phyloP scores from a whole-genome alignment of 495 filamentous ascomycete species.

The Bacidia gigantensis region DNA sequence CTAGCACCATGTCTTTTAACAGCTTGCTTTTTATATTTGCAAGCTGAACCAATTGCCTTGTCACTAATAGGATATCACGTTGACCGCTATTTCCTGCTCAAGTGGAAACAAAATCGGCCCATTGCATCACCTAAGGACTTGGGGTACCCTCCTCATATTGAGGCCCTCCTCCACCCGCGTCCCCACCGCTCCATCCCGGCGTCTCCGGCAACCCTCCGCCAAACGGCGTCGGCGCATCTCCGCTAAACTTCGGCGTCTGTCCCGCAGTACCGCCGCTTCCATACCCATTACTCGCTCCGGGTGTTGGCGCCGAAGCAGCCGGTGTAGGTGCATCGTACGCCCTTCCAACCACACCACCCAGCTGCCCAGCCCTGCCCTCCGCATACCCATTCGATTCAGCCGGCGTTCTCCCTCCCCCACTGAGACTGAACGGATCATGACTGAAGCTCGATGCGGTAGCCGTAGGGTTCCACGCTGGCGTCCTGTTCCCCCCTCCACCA shows the following conservation, averaged over 20 bases:
- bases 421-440: slow-evolving; percentile 22
- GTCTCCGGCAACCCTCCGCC: slow-evolving; percentile 55
- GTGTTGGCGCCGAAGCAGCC: slow-evolving; percentile 36
- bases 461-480: slow-evolving; percentile 37
- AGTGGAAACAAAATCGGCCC: neutral
- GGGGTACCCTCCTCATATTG: slow-evolving; percentile 42
- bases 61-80: no score
- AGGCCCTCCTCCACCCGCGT: slow-evolving; percentile 37
- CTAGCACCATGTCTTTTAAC: neutral
- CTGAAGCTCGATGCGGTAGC: slow-evolving; percentile 22
- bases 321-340: slow-evolving; percentile 68
- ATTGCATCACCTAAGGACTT: slow-evolving; percentile 34
- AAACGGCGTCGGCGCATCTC: slow-evolving; percentile 62
- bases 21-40: no score
- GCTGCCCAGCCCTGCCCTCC: slow-evolving; percentile 17
- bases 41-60: no score
- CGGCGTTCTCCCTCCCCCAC: slow-evolving; percentile 28
- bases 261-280: slow-evolving; percentile 52
- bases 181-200: slow-evolving; percentile 38
- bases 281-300: slow-evolving; percentile 27
- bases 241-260: slow-evolving; percentile 55
- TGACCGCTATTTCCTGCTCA: neutral
- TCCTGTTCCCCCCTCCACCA: slow-evolving; percentile 41
- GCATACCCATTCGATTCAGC: slow-evolving; percentile 21
- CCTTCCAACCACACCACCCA: neutral